Conservation (phyloP, 108 stramenopile species). For the Discostella stelligeroides region DNA sequence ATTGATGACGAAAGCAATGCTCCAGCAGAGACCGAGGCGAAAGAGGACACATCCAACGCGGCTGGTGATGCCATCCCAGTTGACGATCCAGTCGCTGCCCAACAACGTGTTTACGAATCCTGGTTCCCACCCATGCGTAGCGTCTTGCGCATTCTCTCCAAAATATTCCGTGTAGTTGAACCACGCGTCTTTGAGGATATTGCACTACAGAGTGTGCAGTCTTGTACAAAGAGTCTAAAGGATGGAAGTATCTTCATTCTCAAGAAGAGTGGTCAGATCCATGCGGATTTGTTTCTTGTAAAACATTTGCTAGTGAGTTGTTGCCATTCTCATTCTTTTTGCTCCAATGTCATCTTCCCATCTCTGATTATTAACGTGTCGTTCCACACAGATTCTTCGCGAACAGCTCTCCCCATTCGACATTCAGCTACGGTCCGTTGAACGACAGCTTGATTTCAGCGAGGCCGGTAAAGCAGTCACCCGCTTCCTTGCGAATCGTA, state of each 20-base stretch:
- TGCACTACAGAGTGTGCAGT: conserved; percentile 78
- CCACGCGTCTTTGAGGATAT: conserved; percentile 92
- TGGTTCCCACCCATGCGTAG: conserved; percentile 94
- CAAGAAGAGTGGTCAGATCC: conserved; percentile 64
- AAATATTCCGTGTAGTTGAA: conserved; percentile 93
- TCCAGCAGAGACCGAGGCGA: conserved; percentile 6
- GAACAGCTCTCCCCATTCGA: conserved; percentile 95
- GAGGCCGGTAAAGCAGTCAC: conserved; percentile 87
- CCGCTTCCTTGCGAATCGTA: conserved; percentile 86
- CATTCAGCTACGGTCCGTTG: conserved; percentile 85
- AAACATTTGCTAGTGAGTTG: conserved; percentile 83
- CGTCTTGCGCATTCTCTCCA: conserved; percentile 83
- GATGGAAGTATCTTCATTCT: conserved; percentile 76
- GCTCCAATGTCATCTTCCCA: not conserved
- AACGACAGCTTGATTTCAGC: conserved; percentile 89
- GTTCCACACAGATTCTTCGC: conserved; percentile 66
- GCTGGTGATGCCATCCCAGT: conserved; percentile 7
- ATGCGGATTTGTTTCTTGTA: conserved; percentile 89
- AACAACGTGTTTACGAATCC: conserved; percentile 78
- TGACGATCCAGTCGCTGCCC: conserved; percentile 67
- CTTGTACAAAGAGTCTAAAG: conserved; percentile 80
- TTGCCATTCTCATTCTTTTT: not conserved
- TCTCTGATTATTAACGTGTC: not conserved
- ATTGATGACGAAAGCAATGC: conserved; percentile 31
- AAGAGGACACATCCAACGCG: not conserved